Evolutionary conservation across 148 eudicot genomes (phyloP).

Genomic region (Fallopia convolvulus): DNA sequence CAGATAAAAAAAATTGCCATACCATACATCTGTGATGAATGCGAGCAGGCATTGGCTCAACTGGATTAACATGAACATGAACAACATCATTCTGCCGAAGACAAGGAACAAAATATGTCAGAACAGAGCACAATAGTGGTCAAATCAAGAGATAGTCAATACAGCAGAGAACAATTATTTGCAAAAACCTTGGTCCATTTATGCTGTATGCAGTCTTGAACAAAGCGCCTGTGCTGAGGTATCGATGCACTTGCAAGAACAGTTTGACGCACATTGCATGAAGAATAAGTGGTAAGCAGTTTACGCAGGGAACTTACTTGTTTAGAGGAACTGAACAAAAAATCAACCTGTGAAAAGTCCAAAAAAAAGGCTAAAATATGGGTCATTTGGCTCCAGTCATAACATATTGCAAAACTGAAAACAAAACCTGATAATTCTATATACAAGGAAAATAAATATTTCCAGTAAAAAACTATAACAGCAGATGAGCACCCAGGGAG

Average conservation of each 20-base stretch:
- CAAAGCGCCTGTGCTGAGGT: constrained; percentile 82
- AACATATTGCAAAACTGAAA: not conserved
- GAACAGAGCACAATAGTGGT: constrained; percentile 1
- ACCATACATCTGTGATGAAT: constrained; percentile 81
- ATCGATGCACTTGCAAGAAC: constrained; percentile 95
- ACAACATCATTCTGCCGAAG: constrained; percentile 56
- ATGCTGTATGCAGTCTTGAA: constrained; percentile 77
- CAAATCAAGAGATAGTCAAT: constrained; percentile 12
- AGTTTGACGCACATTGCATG: constrained; percentile 67
- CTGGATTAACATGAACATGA: constrained; percentile 81
- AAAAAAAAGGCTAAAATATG: not conserved
- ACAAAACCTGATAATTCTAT: not conserved
- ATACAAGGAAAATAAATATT: not conserved
- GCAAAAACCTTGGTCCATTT: constrained; percentile 91
- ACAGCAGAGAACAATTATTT: not conserved
- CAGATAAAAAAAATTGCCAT: constrained; percentile 7
- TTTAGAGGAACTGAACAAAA: constrained; percentile 72
- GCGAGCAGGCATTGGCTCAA: constrained; percentile 81
- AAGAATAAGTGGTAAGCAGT: constrained; percentile 67
- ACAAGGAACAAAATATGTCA: constrained; percentile 10
- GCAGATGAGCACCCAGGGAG: not conserved
- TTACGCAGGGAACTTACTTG: constrained; percentile 66
- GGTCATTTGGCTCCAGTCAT: not conserved
- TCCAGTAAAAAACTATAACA: not conserved
- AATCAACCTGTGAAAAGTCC: constrained; percentile 62